A percentile compares a stretch with the other conserved stretches of the same genome.
Conservation (phyloP, 1,284 basidiomycete genomes). For the Moesziomyces parantarcticus region DNA sequence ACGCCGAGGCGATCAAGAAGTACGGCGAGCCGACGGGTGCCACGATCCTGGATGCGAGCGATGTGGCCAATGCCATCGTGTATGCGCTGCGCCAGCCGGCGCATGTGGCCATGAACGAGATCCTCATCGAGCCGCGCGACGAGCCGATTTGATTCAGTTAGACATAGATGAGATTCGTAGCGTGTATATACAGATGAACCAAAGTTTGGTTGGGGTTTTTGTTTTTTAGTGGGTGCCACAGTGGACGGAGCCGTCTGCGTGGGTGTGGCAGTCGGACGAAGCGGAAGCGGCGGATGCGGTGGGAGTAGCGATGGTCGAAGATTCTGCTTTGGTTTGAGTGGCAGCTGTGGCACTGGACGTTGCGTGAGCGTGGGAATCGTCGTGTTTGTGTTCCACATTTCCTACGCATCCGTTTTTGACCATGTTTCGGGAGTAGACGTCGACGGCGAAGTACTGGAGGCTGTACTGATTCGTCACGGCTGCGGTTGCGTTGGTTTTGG, state of each 20-base stretch:
- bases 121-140: slow-evolving; percentile 55
- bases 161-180: neutral
- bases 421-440: slow-evolving; percentile 68
- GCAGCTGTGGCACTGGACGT: neutral
- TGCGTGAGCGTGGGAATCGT: slow-evolving; percentile 1
- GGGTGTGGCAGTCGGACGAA: slow-evolving; percentile 40
- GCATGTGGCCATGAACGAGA: slow-evolving; percentile 65
- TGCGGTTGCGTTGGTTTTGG: slow-evolving; percentile 64
- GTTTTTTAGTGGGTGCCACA: slow-evolving; percentile 33
- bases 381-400: slow-evolving; percentile 2
- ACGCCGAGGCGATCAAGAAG: slow-evolving; percentile 62
- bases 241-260: slow-evolving; percentile 41
- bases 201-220: neutral
- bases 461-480: slow-evolving; percentile 68
- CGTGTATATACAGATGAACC: neutral
- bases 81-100: slow-evolving; percentile 62
- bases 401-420: slow-evolving; percentile 60
- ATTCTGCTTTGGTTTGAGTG: neutral
- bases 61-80: slow-evolving; percentile 63
- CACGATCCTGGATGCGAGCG: slow-evolving; percentile 59
- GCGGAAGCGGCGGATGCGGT: neutral
- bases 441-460: slow-evolving; percentile 69
- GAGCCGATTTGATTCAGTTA: slow-evolving; percentile 49
- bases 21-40: slow-evolving; percentile 65
- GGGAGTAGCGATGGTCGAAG: neutral